phyloP scores from a whole-genome alignment of 2,329 filamentous ascomycete species.

The Scopulariopsis brevicaulis region DNA sequence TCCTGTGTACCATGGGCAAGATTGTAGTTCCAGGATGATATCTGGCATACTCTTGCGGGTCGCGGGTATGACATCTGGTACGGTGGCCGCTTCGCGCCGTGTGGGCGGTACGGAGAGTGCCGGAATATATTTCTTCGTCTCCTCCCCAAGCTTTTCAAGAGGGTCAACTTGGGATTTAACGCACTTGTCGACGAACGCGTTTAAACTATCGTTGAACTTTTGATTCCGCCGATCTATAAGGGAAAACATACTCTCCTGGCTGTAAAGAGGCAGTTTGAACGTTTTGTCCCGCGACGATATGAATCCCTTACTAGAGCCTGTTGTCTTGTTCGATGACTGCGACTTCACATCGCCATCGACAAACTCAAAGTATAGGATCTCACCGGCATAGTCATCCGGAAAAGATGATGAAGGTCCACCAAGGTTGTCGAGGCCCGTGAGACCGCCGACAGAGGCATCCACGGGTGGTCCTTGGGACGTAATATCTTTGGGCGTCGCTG shows the following conservation, averaged over 20 bases:
- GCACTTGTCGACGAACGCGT: constrained; percentile 67
- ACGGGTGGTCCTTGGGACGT: constrained; percentile 34
- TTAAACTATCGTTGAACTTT: constrained; percentile 70
- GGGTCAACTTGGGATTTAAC: constrained; percentile 54
- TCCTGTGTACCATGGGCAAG: constrained; percentile 75
- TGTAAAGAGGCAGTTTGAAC: constrained; percentile 56
- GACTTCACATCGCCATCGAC: constrained; percentile 77
- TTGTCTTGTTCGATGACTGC: constrained; percentile 49
- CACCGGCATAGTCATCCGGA: constrained; percentile 13
- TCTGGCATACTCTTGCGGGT: constrained; percentile 72
- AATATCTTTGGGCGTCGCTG: not conserved
- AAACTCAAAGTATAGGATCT: constrained; percentile 86
- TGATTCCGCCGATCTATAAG: constrained; percentile 82
- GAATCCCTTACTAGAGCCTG: not conserved
- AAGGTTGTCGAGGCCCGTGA: constrained; percentile 31
- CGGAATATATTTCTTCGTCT: constrained; percentile 52
- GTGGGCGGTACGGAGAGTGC: constrained; percentile 19
- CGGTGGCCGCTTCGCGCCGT: constrained; percentile 17
- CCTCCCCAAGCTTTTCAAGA: constrained; percentile 48
- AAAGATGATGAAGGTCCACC: constrained; percentile 13
- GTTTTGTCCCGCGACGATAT: constrained; percentile 50
- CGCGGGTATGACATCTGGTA: constrained; percentile 64
- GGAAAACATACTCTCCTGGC: not conserved
- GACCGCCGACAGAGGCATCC: constrained; percentile 45
- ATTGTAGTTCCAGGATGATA: constrained; percentile 75